Evolutionary conservation across 768 basidiomycete species (phyloP), one percentile per base, ranked within the genome.

Genomic region (Collybiopsis confluens): DNA sequence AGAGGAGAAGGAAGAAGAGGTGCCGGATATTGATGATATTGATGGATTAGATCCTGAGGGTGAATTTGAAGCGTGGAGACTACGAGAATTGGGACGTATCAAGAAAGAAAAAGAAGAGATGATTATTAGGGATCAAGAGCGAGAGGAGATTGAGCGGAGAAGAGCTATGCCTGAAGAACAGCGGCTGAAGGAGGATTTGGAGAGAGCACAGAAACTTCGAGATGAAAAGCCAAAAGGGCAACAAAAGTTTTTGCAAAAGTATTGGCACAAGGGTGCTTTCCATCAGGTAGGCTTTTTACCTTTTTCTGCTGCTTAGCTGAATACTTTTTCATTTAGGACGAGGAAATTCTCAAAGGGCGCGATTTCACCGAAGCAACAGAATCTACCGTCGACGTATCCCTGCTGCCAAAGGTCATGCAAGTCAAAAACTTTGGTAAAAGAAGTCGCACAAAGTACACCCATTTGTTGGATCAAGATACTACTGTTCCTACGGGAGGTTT

Each of bases 261-360:
- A 97, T 67, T 98, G 93, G 85, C 97, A 99, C 75, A 98, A 96
- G 70, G 97, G 97, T 62, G 97, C 96, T 56, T 99, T 98, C 77
- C 93, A 97, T 68, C 92, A 95, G 81, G 94, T 90, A 55, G 28
- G 78, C 64, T 15, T 27, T 33, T 62, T 63, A 33, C 30, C 54
- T 50, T 53, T 55, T 21, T 48, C 27, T 49, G n/a, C 33, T 50
- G 37, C 36, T 52, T 45, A 21, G 42, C 67, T 57, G 36, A n/a
- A n/a, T n/a, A n/a, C n/a, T n/a, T n/a, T n/a, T n/a, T n/a, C n/a
- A n/a, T n/a, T n/a, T 64, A 90, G 93, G 96, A 98, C 67, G 83
- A 85, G 53, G 93, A 96, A 46, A 82, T 98, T 57, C 82, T 98
- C 59, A 76, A 76, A 62, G 73, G 79, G 60, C 90, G 82, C 64